Evolutionary conservation across 1,284 basidiomycete genomes (phyloP).

Genomic region (Fomes fomentarius): DNA sequence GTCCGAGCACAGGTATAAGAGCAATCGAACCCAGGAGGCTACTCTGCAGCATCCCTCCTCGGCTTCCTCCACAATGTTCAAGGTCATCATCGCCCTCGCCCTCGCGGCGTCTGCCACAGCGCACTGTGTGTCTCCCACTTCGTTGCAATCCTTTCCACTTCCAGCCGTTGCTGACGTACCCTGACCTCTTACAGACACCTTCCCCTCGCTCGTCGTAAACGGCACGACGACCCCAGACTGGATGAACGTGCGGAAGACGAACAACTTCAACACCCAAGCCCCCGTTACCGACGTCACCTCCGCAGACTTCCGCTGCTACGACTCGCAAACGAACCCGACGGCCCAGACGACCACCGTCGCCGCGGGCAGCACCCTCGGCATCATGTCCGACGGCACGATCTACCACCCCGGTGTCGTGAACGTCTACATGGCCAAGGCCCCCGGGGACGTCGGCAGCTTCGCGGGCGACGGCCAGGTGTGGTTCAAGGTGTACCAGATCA

Average conservation of each 20-base stretch:
- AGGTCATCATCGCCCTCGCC: constrained; percentile 19
- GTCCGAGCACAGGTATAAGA: constrained; percentile 10
- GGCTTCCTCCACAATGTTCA: constrained; percentile 22
- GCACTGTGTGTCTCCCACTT: constrained; percentile 15
- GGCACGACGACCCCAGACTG: constrained; percentile 35
- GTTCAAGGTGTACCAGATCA: constrained; percentile 44
- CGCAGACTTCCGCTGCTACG: constrained; percentile 51
- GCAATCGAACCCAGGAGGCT: background rate
- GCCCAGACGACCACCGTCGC: constrained; percentile 38
- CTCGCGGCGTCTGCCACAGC: constrained; percentile 21
- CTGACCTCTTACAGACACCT: constrained; percentile 25
- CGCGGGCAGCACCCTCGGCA: constrained; percentile 20
- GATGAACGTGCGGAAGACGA: constrained; percentile 48
- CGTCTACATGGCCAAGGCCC: constrained; percentile 46
- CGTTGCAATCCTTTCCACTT: background rate
- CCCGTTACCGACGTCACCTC: constrained; percentile 42
- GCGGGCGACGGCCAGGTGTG: constrained; percentile 45
- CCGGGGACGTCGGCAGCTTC: constrained; percentile 43
- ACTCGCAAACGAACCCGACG: constrained; percentile 41
- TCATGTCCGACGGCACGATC: constrained; percentile 31
- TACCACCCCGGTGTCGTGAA: constrained; percentile 37
- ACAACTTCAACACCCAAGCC: constrained; percentile 45
- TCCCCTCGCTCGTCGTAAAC: constrained; percentile 32
- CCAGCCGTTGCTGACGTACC: background rate
- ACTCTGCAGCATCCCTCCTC: constrained; percentile 3